Evolutionary conservation across 164 flowering plant species (phyloP), one percentile per base, ranked within the genome.

Genomic region (Chimonanthus praecox): DNA sequence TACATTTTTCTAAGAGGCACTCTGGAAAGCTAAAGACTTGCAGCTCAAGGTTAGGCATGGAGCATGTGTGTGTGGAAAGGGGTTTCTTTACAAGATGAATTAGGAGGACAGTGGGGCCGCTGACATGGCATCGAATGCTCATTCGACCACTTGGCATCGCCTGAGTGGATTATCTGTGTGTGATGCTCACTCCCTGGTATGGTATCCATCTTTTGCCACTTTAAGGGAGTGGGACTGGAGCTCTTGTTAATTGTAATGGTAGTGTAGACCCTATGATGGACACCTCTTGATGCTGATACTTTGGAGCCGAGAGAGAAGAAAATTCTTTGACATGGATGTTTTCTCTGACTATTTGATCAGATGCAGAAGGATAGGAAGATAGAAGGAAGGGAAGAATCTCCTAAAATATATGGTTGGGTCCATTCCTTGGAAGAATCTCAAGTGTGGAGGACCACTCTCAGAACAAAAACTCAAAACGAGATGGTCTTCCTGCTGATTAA

Each of bases 1-100:
- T 7, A 45, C 77, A 77, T 79, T 73, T 72, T 83, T 76, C 70
- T 47, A 49, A 66, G 58, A 47, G 21, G 66, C 45, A 72, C 82
- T 74, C 74, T 75, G 75, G 71, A 33, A 62, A 72, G 69, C 63
- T 18, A 68, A 72, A 60, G 61, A 49, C 66, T 21, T 54, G 16
- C 16, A 13, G 16, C 16, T n/a, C 0, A 63, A 63, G 66, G 66
- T 20, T 18, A 44, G n/a, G 48, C 69, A 66, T 43, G 13, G 69
- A 46, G 45, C 33, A 16, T 45, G 47, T 66, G 69, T 66, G 5
- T 66, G 49, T 46, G 49, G 13, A 46, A 44, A 45, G 69, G 20
- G 18, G 70, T 43, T n/a, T 21, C 66, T 58, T 20, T 71, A 74
- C 71, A 54, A 64, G 68, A 11, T 46, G 70, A 68, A 48, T 68